Evolutionary conservation across 257 asterid species (phyloP).

Genomic region (Plantago major): DNA sequence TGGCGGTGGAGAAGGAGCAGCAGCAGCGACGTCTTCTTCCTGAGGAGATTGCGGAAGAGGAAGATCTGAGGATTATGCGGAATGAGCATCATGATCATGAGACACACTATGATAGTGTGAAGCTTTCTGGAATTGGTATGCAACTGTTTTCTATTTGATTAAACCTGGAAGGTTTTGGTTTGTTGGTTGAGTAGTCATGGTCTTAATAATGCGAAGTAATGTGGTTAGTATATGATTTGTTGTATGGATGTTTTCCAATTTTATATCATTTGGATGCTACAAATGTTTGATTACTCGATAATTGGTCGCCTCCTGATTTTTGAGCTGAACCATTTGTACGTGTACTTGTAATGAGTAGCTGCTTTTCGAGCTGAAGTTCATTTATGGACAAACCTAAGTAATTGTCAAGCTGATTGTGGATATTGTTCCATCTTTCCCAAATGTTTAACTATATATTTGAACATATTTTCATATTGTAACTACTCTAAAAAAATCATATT

Average conservation of each 20-base stretch:
- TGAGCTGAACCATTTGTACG: no score
- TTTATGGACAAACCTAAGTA: no score
- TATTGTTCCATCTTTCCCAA: no score
- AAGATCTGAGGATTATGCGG: constrained; percentile 77
- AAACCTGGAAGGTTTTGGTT: neutral
- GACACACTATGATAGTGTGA: constrained; percentile 26
- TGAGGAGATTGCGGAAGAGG: constrained; percentile 96
- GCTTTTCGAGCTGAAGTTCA: no score
- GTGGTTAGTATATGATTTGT: neutral
- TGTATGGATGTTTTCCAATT: neutral
- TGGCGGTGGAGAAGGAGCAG: constrained; percentile 27
- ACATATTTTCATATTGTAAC: no score
- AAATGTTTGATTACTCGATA: neutral
- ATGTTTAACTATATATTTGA: no score
- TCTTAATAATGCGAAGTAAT: neutral
- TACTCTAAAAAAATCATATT: no score
- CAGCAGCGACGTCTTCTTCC: constrained; percentile 47
- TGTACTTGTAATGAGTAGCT: no score
- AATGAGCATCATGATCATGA: constrained; percentile 25
- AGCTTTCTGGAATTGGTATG: constrained; percentile 72
- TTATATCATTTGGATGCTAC: neutral
- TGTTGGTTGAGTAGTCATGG: neutral
- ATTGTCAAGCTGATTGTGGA: no score
- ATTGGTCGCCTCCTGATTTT: no score
- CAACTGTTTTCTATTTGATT: neutral